A percentile compares a stretch with the other conserved stretches of the same genome.
Conservation (phyloP, 306 rosid genomes). For the Inga laurina region DNA sequence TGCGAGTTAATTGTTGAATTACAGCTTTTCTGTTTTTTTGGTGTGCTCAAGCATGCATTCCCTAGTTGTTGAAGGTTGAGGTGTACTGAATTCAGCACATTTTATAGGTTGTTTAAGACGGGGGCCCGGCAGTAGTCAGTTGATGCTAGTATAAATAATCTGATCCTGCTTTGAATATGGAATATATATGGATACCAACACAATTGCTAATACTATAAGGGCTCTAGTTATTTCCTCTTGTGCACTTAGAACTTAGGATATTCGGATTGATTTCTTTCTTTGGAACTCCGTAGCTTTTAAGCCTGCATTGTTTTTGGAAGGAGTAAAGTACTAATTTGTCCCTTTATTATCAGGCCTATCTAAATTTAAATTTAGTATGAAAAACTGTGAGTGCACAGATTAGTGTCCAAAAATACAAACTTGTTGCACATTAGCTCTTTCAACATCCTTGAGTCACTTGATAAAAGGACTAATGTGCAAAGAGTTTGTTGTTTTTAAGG, state of each 20-base stretch:
- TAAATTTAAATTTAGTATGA: neutral
- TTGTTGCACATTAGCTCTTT: neutral
- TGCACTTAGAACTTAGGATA: neutral
- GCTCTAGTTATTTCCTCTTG: slow-evolving; percentile 25
- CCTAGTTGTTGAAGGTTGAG: slow-evolving; percentile 20
- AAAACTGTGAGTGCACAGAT: neutral
- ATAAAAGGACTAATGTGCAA: neutral
- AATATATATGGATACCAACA: slow-evolving; percentile 1
- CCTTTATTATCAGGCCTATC: neutral
- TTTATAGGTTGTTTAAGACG: slow-evolving; percentile 15
- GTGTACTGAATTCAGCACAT: slow-evolving; percentile 30
- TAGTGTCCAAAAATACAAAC: neutral
- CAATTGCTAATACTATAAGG: neutral
- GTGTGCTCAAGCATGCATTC: slow-evolving; percentile 34
- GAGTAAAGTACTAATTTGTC: neutral
- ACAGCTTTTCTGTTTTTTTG: slow-evolving; percentile 26
- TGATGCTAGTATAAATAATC: slow-evolving; percentile 24
- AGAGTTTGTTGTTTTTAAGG: neutral
- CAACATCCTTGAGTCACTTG: neutral
- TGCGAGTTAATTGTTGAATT: slow-evolving; percentile 39
- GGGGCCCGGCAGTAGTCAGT: slow-evolving; percentile 9
- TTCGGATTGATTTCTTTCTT: neutral
- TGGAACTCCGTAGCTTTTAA: neutral
- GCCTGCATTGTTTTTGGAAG: neutral
- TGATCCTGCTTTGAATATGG: slow-evolving; percentile 33